These are phyloP conservation scores for Ascochyta pisi DNA, from an alignment of 2,329 filamentous ascomycete genomes.

Conservation along the genomic window DNA sequence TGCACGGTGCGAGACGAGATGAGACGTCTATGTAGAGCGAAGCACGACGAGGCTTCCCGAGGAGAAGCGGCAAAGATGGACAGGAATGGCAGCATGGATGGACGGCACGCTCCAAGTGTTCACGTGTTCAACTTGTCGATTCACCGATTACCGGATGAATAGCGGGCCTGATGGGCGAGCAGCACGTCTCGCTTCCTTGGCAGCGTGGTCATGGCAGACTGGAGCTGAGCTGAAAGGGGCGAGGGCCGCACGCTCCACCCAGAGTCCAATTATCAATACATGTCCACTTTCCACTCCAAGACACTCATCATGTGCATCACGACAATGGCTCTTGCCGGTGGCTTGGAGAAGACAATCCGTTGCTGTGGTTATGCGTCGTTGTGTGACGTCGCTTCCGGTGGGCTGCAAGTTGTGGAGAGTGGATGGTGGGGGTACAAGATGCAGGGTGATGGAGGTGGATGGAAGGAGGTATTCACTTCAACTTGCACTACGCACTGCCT, in stretches of 20 bases:
- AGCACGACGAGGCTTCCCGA: background rate
- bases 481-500: too few species aligned
- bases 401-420: background rate
- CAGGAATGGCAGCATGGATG: conserved; percentile 3
- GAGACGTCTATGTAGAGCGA: background rate
- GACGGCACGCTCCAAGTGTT: conserved; percentile 12
- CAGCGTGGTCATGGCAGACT: conserved; percentile 1
- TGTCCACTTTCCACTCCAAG: conserved; percentile 1
- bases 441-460: background rate
- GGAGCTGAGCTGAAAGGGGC: conserved; percentile 7
- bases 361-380: conserved; percentile 17
- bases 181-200: conserved; percentile 3
- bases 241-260: conserved; percentile 5
- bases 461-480: too few species aligned
- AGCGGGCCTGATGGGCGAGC: conserved; percentile 8
- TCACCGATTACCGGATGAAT: background rate
- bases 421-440: background rate
- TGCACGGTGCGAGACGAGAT: conserved; percentile 4
- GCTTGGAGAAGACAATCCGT: conserved; percentile 12
- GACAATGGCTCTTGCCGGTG: conserved; percentile 12
- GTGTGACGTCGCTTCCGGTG: conserved; percentile 19
- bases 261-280: background rate
- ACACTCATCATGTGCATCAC: background rate
- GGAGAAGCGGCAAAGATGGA: conserved; percentile 3
- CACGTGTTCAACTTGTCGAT: conserved; percentile 8